Evolutionary conservation across 2,329 filamentous ascomycete species (phyloP).

Genomic region (Pestalotiopsis sp.): DNA sequence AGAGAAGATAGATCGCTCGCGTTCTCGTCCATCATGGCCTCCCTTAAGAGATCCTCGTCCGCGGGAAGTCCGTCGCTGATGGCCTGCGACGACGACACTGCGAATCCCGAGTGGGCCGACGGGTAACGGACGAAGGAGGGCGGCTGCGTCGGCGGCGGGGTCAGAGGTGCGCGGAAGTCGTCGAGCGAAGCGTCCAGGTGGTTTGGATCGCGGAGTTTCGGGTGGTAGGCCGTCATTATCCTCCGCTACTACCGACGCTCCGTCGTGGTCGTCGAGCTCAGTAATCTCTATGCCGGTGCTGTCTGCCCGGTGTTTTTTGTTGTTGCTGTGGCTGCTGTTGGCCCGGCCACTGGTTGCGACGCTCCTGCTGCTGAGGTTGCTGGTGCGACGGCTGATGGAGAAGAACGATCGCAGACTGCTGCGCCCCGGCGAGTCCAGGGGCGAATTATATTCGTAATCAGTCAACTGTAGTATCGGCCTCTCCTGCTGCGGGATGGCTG

Average conservation of each 20-base stretch:
- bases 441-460: slow-evolving; percentile 23
- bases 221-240: slow-evolving; percentile 16
- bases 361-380: slow-evolving; percentile 11
- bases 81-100: slow-evolving; percentile 26
- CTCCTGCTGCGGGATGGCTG: slow-evolving; percentile 16
- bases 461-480: slow-evolving; percentile 28
- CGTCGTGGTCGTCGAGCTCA: neutral
- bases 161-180: slow-evolving; percentile 49
- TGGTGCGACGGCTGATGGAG: slow-evolving; percentile 24
- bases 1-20: slow-evolving; percentile 28
- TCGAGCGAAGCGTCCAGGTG: slow-evolving; percentile 54
- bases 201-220: slow-evolving; percentile 15
- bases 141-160: slow-evolving; percentile 44
- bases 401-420: slow-evolving; percentile 30
- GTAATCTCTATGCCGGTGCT: slow-evolving; percentile 10
- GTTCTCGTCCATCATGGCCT: slow-evolving; percentile 43
- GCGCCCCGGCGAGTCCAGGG: slow-evolving; percentile 12
- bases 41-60: slow-evolving; percentile 41
- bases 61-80: slow-evolving; percentile 32
- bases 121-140: slow-evolving; percentile 40
- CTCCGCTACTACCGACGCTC: neutral
- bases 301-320: neutral
- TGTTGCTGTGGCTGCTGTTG: neutral
- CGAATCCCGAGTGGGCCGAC: slow-evolving; percentile 45
- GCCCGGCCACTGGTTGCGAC: neutral